Base-by-base conservation (phyloP, 73 alveolate genomes). In the Symbiodinium natans region DNA sequence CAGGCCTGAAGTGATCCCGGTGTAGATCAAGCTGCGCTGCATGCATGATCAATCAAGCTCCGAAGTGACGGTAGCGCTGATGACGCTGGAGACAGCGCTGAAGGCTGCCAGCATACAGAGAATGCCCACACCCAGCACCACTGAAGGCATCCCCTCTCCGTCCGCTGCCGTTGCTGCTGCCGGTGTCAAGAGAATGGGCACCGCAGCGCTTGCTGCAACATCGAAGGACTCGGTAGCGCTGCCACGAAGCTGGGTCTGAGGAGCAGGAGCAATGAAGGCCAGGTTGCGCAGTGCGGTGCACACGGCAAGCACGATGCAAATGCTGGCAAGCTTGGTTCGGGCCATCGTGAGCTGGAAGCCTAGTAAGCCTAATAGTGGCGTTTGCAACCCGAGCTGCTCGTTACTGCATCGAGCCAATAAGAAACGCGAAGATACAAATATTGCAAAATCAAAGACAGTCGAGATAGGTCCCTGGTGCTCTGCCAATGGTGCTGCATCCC, bases 31-130 rank as follows among this genome's bases (percentile, higher is more conserved):
- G n/a, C n/a, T n/a, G n/a, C n/a, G n/a, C n/a, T n/a, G n/a, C n/a
- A n/a, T n/a, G n/a, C n/a, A n/a, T n/a, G n/a, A n/a, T 86, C 95
- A 88, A 68, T 88, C 95, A 10, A 88, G 71, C 95, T 88, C 95
- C 19, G 95, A 88, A 42, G 95, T 88, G 46, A 88, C 73, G 43
- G 95, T 88, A n/a, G 95, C 95, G 86, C 95, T 88, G 95, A 88
- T 88, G 46, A 88, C 95, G 68, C 95, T 88, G 86, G 95, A 88
- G 86, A 88, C 95, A 15, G 41, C 95, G 71, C 95, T 88, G 95
- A 88, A 88, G 46, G 95, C 95, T 15, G 95, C 95, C 34, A 88
- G 71, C 71, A 63, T 63, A 71, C 95, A 86, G 27, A 86, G 94
- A 52, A 86, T 54, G 39, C 94, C 94, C 38, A 86, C 93, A 43